These are phyloP conservation scores for Aspergillus cristatus DNA, from an alignment of 495 filamentous ascomycete genomes.

Conservation along the genomic window DNA sequence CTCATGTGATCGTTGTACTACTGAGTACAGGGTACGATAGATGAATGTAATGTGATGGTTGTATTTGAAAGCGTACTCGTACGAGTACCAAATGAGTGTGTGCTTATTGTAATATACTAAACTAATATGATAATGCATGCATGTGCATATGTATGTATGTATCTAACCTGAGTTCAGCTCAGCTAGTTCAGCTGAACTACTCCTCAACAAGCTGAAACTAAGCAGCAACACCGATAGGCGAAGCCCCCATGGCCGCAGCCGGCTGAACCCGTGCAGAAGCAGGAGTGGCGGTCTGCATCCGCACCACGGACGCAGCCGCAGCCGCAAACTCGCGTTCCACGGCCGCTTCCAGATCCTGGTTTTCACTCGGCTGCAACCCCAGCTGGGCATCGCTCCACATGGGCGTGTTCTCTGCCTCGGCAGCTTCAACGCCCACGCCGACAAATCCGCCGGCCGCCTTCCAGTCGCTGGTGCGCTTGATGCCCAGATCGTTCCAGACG, in stretches of 20 bases:
- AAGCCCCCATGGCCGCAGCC: conserved; percentile 15
- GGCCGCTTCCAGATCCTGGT: conserved; percentile 27
- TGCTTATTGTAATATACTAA: no score
- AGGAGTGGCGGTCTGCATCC: conserved; percentile 23
- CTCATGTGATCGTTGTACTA: no score
- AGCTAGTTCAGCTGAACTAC: no score
- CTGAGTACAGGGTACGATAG: no score
- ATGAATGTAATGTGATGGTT: no score
- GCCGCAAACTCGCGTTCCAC: conserved; percentile 29
- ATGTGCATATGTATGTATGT: no score
- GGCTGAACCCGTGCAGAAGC: conserved; percentile 2
- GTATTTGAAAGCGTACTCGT: no score
- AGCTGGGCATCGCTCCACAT: conserved; percentile 89
- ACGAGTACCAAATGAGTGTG: no score
- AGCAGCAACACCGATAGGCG: conserved; percentile 26
- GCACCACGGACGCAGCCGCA: conserved; percentile 10
- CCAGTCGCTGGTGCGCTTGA: conserved; percentile 91
- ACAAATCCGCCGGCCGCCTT: conserved; percentile 85
- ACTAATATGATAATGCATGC: no score
- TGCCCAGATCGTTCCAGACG: conserved; percentile 78
- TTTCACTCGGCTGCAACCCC: conserved; percentile 43
- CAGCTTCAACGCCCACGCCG: conserved; percentile 69
- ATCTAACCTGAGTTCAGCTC: no score
- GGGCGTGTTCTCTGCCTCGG: conserved; percentile 47
- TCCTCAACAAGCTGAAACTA: no score